phyloP scores from a whole-genome alignment of 768 basidiomycete genomes.

The Tylopilus intermedius region DNA sequence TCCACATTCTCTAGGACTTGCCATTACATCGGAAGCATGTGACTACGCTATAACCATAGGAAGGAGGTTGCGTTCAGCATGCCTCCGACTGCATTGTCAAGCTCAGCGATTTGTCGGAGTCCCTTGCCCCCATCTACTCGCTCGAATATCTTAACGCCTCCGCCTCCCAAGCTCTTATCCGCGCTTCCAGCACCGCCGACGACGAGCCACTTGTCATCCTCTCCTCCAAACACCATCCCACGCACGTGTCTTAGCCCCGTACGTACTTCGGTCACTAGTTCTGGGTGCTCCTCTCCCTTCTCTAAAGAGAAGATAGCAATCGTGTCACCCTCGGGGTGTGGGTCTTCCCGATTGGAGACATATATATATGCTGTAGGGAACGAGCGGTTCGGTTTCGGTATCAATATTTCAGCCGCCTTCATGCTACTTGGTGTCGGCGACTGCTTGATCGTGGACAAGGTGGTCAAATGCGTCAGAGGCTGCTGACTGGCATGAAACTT shows the following conservation, averaged over 20 bases:
- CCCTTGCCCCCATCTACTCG: constrained; percentile 54
- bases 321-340: constrained; percentile 62
- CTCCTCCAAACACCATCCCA: constrained; percentile 63
- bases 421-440: constrained; percentile 43
- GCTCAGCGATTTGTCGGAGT: constrained; percentile 48
- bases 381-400: constrained; percentile 47
- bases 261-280: constrained; percentile 56
- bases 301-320: constrained; percentile 64
- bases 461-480: constrained; percentile 33
- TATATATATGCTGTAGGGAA: constrained; percentile 62
- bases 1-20: neutral
- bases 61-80: constrained; percentile 34
- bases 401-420: constrained; percentile 67
- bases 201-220: constrained; percentile 55
- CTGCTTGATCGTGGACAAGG: constrained; percentile 47
- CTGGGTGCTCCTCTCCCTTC: constrained; percentile 38
- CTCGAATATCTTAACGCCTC: constrained; percentile 70
- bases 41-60: constrained; percentile 28
- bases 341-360: constrained; percentile 71
- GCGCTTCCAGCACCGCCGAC: constrained; percentile 48
- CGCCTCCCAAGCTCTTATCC: constrained; percentile 58
- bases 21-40: neutral
- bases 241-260: constrained; percentile 69
- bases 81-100: constrained; percentile 33
- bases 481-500: constrained; percentile 41